Conservation (phyloP, 257 asterid species). For the Fraxinus cuspidata region DNA sequence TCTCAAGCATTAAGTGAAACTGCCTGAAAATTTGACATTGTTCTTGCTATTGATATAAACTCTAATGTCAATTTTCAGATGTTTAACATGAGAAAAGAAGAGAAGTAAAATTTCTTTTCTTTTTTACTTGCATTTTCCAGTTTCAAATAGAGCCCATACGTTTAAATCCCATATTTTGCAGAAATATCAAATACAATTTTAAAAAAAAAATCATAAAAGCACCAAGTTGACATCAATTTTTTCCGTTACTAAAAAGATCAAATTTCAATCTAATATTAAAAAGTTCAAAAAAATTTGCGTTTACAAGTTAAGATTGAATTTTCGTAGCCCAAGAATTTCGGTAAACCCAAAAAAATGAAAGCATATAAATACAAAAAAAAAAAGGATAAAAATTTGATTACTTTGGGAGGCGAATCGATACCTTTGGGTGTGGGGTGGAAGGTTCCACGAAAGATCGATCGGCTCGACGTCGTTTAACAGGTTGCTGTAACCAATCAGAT, state of each 20-base stretch:
- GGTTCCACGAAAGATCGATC: conserved; percentile 23
- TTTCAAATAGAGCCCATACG: neutral
- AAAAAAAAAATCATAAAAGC: neutral
- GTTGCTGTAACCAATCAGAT: conserved; percentile 42
- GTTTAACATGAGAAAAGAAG: too few relatives aligned
- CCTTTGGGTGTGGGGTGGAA: conserved; percentile 29
- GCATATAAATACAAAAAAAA: neutral
- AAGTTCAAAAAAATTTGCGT: too few relatives aligned
- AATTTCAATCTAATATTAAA: neutral
- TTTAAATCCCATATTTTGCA: neutral
- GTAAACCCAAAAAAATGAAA: neutral
- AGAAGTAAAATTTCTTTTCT: neutral
- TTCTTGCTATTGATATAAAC: neutral
- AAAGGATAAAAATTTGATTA: neutral
- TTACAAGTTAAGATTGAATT: neutral
- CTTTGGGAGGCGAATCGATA: neutral
- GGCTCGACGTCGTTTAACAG: conserved; percentile 38
- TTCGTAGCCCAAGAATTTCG: neutral
- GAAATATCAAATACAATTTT: neutral
- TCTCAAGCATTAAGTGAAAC: neutral
- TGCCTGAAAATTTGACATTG: neutral
- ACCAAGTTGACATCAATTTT: too few relatives aligned
- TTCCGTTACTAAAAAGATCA: neutral
- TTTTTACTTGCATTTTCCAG: neutral
- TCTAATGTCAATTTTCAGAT: neutral